Percentiles rank a stretch among this genome's conserved stretches.
Conservation (phyloP, 2,329 filamentous ascomycete species). For the Podosphaera aphanis region DNA sequence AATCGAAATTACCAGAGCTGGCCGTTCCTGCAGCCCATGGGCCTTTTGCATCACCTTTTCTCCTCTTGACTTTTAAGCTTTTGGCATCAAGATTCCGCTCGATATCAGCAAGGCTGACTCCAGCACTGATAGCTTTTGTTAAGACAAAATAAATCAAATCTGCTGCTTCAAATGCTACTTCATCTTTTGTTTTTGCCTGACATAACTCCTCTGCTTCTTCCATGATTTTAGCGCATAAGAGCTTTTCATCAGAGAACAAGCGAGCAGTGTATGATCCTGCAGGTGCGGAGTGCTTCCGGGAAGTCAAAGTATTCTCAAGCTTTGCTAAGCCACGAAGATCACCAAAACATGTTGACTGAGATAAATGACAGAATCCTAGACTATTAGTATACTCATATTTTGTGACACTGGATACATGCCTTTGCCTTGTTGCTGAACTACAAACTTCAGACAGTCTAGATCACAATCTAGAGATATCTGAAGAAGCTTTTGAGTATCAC, state of each 20-base stretch:
- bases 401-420: slow-evolving; percentile 18
- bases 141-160: slow-evolving; percentile 92
- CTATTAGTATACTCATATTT: neutral
- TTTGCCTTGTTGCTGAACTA: slow-evolving; percentile 69
- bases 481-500: slow-evolving; percentile 76
- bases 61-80: slow-evolving; percentile 81
- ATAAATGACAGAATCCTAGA: slow-evolving; percentile 69
- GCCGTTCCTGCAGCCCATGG: slow-evolving; percentile 73
- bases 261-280: slow-evolving; percentile 81
- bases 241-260: slow-evolving; percentile 74
- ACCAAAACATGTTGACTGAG: slow-evolving; percentile 82
- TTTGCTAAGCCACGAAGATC: slow-evolving; percentile 58
- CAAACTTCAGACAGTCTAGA: slow-evolving; percentile 72
- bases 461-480: slow-evolving; percentile 78
- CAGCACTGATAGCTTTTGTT: slow-evolving; percentile 66
- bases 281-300: slow-evolving; percentile 62
- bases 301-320: slow-evolving; percentile 67
- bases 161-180: slow-evolving; percentile 82
- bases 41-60: slow-evolving; percentile 82
- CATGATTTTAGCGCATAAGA: slow-evolving; percentile 89
- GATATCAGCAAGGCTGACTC: slow-evolving; percentile 69
- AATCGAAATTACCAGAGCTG: slow-evolving; percentile 21
- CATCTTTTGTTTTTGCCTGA: slow-evolving; percentile 56
- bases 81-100: slow-evolving; percentile 85
- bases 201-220: slow-evolving; percentile 94